Percentiles rank a stretch among this genome's conserved stretches.
phyloP scores from a whole-genome alignment of 441 rosid species.

The Erodium chrysanthum region DNA sequence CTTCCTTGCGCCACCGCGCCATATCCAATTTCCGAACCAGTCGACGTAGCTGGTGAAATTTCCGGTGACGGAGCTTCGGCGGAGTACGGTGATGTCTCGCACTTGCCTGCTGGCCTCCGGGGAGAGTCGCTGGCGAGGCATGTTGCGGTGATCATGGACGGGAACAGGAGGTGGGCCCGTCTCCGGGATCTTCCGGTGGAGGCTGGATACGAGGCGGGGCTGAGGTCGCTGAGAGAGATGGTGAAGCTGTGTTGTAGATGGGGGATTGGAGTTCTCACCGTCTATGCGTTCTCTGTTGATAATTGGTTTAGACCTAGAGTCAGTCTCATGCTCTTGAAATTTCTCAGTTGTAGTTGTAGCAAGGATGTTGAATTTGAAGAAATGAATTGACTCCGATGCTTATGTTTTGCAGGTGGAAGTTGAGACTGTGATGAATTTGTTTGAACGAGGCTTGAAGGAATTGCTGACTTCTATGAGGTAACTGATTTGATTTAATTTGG shows the following conservation, averaged over 20 bases:
- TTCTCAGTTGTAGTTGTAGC: neutral
- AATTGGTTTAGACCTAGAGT: slow-evolving; percentile 59
- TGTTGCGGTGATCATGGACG: slow-evolving; percentile 82
- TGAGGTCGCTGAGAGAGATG: slow-evolving; percentile 40
- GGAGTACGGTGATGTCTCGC: slow-evolving; percentile 8
- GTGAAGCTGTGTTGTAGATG: slow-evolving; percentile 36
- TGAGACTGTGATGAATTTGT: slow-evolving; percentile 46
- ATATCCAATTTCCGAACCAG: neutral
- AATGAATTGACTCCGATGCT: neutral
- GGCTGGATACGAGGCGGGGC: slow-evolving; percentile 54
- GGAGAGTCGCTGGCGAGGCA: slow-evolving; percentile 54
- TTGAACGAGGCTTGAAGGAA: slow-evolving; percentile 39
- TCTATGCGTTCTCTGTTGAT: slow-evolving; percentile 55
- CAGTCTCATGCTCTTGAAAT: neutral
- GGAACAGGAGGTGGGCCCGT: slow-evolving; percentile 60
- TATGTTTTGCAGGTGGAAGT: slow-evolving; percentile 36
- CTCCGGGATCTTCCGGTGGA: slow-evolving; percentile 36
- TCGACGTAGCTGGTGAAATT: no score
- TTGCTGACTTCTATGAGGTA: slow-evolving; percentile 29
- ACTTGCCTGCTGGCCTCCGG: slow-evolving; percentile 39
- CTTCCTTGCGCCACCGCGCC: neutral
- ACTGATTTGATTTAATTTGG: neutral
- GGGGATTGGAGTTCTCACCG: slow-evolving; percentile 52
- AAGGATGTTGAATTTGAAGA: neutral
- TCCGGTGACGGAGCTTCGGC: neutral